Evolutionary conservation across 257 asterid species (phyloP).

Genomic region (Cinchona pubescens): DNA sequence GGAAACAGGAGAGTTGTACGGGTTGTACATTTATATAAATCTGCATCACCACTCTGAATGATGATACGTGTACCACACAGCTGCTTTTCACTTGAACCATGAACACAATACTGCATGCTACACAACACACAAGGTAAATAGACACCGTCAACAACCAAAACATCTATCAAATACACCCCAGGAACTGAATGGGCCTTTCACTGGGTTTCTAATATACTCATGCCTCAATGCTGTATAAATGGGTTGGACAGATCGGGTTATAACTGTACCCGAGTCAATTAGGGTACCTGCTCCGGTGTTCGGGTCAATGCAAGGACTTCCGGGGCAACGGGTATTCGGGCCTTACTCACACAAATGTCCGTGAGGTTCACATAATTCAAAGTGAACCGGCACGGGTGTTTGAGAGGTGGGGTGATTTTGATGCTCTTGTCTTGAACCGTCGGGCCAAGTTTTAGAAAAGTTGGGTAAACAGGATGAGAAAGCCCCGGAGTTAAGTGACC

Average conservation of each 20-base stretch:
- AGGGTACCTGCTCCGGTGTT: constrained; percentile 78
- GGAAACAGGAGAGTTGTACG: not conserved
- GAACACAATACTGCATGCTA: not conserved
- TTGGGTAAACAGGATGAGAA: constrained; percentile 86
- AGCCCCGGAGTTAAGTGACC: constrained; percentile 60
- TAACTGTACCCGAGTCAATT: constrained; percentile 90
- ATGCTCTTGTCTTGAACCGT: constrained; percentile 73
- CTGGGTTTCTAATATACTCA: constrained; percentile 63
- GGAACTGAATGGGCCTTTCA: constrained; percentile 55
- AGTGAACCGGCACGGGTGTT: constrained; percentile 76
- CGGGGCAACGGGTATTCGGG: constrained; percentile 51
- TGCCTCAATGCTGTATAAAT: constrained; percentile 52
- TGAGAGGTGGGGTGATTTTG: constrained; percentile 71
- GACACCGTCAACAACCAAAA: constrained; percentile 19
- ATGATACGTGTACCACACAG: not conserved
- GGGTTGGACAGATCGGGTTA: constrained; percentile 70
- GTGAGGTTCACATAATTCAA: constrained; percentile 82
- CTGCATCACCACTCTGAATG: not conserved
- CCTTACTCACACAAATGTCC: constrained; percentile 68
- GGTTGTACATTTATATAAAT: not conserved
- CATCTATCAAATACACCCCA: constrained; percentile 88
- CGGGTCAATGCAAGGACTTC: constrained; percentile 57
- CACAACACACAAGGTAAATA: not conserved
- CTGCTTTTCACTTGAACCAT: not conserved
- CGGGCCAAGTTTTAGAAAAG: constrained; percentile 82